Evolutionary conservation across 257 asterid species (phyloP).

Genomic region (Nicotiana attenuata): DNA sequence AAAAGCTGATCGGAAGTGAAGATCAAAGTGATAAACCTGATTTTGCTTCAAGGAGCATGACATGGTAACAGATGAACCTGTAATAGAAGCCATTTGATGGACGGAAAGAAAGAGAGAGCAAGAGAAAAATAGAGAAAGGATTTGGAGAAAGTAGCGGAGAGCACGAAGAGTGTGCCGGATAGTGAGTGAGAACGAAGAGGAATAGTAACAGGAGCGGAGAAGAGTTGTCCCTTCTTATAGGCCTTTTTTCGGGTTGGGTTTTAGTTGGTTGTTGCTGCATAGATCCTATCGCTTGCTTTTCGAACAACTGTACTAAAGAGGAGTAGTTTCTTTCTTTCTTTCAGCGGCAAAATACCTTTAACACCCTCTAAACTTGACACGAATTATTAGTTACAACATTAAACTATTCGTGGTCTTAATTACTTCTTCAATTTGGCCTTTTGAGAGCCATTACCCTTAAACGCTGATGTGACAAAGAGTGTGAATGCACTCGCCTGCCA

Average conservation of each 20-base stretch:
- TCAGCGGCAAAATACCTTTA: too few relatives aligned
- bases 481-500: too few relatives aligned
- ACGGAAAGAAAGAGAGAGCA: not conserved
- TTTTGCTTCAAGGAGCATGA: conserved; percentile 49
- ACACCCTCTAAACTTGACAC: too few relatives aligned
- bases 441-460: too few relatives aligned
- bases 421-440: too few relatives aligned
- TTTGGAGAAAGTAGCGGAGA: conserved; percentile 58
- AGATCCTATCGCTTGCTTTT: too few relatives aligned
- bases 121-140: conserved; percentile 7
- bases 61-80: conserved; percentile 40
- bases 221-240: not conserved
- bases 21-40: conserved; percentile 33
- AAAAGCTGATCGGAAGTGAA: not conserved
- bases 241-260: not conserved
- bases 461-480: too few relatives aligned
- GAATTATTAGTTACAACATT: too few relatives aligned
- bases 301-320: too few relatives aligned
- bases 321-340: too few relatives aligned
- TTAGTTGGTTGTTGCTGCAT: too few relatives aligned
- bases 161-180: conserved; percentile 39
- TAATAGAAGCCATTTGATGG: conserved; percentile 53
- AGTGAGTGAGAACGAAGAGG: not conserved
- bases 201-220: not conserved
- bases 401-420: too few relatives aligned